Evolutionary conservation across 108 stramenopile species (phyloP), one percentile per base, ranked within the genome.

Genomic region (Skeletonema menzelii): DNA sequence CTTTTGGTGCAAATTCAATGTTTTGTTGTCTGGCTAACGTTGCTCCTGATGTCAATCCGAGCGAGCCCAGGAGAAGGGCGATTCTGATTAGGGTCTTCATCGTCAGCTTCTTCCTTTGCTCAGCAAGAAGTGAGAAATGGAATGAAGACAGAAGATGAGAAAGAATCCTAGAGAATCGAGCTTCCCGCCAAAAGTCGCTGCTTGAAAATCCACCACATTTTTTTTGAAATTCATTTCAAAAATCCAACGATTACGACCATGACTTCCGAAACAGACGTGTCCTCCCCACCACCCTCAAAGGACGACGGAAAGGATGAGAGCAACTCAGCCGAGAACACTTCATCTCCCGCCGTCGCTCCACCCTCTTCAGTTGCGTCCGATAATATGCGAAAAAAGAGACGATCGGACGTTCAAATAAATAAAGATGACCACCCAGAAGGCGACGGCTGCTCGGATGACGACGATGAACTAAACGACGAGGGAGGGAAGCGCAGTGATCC

Each of bases 401-500:
- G 72, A 49, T 69, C 72, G 26, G 32, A 73, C 55, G 63, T 79
- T 59, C 79, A 79, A 32, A 37, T 79, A 12, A 79, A 56, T 38
- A 79, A 73, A 37, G 71, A 72, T 40, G 79, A 66, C 59, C 63
- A 72, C 56, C 59, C 47, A 22, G 72, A 55, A 20, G 63, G 56
- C 12, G 56, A 56, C 72, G 55, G 26, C 57, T 62, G 24, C 15
- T 22, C 15, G 20, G 65, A 67, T 3, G 65, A 75, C 27, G 70
- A 82, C 35, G 74, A 59, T 49, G 71, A 79, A 4, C 37, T 75
- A 6, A 75, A 75, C 60, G 73, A 70, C 44, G 69, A 65, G 22
- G 80, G 79, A n/a, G 79, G 61, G 24, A 73, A 69, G 46, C 49
- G 67, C 15, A 72, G 70, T 59, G 79, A 80, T 73, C 79, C 79